Evolutionary conservation across 1,284 basidiomycete species (phyloP), one percentile per base, ranked within the genome.

Genomic region (Heterobasidion parviporum): DNA sequence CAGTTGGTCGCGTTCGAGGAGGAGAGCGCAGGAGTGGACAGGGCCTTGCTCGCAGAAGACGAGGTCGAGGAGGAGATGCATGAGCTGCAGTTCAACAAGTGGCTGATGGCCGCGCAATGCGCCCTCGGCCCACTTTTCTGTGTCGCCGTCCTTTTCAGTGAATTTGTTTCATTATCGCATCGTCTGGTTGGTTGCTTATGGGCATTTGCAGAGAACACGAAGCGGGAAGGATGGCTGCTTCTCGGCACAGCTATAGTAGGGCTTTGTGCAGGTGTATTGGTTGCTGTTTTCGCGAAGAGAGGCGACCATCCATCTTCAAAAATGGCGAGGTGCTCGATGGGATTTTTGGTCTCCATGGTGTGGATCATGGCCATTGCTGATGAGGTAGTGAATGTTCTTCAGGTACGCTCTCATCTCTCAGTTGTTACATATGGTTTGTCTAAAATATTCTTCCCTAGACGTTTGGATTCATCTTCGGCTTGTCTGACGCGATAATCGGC

Each of bases 311-410:
- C 79, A 0, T 71, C 79, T 2, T 81, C 83, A 54, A 79, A 83
- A 53, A 76, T 92, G 67, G 77, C 81, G n/a, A 79, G 93, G 15
- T 95, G 92, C 66, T 87, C 85, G 43, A 85, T 93, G 76, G 94
- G 94, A 1, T 98, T 98, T 71, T 70, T 87, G 35, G 87, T 95
- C 43, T 80, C 92, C 12, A 83, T 96, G 63, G 85, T 97, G 5
- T 97, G 94, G 94, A 96, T 97, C 63, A 92, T 95, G 80, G 89
- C 88, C 8, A 94, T 97, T 54, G 94, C 94, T 1, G 93, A 96
- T 67, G 92, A 97, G 68, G 93, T 95, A 2, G 92, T 97, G 32
- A 81, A 86, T 49, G 85, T 96, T 7, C 79, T 97, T 14, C 85
- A 88, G 74, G 92, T 92, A 56, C 55, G 77, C 62, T 18, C 33